phyloP scores from a whole-genome alignment of 441 rosid species.

The Populus tomentosa region DNA sequence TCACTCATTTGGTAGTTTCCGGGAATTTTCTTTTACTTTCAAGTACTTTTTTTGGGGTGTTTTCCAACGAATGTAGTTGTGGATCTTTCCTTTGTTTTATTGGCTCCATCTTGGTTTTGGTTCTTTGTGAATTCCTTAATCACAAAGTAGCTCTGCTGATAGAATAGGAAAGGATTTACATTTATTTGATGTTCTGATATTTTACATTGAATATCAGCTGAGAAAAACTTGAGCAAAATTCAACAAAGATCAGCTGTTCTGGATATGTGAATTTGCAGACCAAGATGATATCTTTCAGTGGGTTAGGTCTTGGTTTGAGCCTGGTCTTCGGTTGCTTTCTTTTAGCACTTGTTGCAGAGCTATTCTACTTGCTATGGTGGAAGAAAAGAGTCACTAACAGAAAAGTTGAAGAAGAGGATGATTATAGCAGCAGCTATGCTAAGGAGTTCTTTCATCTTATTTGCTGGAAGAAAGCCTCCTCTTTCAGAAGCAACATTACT shows the following conservation, averaged over 20 bases:
- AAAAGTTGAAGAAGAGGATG: background rate
- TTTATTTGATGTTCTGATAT: background rate
- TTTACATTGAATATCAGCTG: too few species aligned
- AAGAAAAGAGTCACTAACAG: conserved; percentile 37
- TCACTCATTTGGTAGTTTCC: background rate
- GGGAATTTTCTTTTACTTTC: background rate
- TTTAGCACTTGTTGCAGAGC: conserved; percentile 69
- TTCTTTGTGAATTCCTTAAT: background rate
- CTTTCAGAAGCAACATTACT: conserved; percentile 26
- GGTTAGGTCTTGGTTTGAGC: conserved; percentile 66
- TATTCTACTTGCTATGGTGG: conserved; percentile 66
- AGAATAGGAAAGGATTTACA: background rate
- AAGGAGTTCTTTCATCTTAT: conserved; percentile 59
- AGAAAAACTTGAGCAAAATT: background rate
- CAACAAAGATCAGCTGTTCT: background rate
- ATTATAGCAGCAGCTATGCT: conserved; percentile 36
- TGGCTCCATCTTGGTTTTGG: background rate
- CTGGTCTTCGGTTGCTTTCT: conserved; percentile 70
- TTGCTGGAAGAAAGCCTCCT: conserved; percentile 57
- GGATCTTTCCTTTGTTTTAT: background rate
- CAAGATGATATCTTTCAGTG: conserved; percentile 56
- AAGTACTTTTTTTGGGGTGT: background rate
- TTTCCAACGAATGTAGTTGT: background rate
- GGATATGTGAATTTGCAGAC: conserved; percentile 42
- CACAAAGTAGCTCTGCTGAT: background rate